A percentile compares a stretch with the other conserved stretches of the same genome.
These are phyloP conservation scores for Apiospora marii DNA, from an alignment of 2,329 filamentous ascomycete genomes.

Conservation along the genomic window DNA sequence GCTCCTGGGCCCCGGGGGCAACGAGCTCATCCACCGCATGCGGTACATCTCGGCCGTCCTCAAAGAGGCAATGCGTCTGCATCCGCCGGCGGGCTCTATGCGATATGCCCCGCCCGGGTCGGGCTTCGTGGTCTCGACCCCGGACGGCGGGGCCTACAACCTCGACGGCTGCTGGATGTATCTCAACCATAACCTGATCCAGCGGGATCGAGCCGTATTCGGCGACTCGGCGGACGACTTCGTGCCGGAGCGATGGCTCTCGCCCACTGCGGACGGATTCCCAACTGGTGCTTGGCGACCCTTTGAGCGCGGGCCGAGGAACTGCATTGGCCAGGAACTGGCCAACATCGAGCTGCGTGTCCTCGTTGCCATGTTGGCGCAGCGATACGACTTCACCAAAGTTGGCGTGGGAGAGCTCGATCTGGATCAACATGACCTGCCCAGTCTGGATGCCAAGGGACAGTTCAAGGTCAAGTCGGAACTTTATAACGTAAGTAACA, in stretches of 20 bases:
- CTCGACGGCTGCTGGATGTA: constrained; percentile 33
- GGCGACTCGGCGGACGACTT: constrained; percentile 27
- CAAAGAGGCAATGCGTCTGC: constrained; percentile 30
- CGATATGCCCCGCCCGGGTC: constrained; percentile 27
- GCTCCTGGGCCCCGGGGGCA: constrained; percentile 20
- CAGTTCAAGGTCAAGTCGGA: neutral
- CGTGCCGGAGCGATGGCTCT: neutral
- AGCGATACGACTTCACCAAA: constrained; percentile 57
- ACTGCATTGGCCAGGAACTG: constrained; percentile 65
- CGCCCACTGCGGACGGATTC: neutral
- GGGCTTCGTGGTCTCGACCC: constrained; percentile 29
- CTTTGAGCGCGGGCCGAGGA: constrained; percentile 61
- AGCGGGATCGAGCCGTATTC: constrained; percentile 28
- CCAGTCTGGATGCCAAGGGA: neutral
- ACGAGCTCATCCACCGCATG: constrained; percentile 28
- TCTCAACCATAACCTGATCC: constrained; percentile 26
- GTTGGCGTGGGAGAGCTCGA: neutral
- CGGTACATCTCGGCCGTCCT: constrained; percentile 29
- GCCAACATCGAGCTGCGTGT: constrained; percentile 61
- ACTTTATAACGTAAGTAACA: neutral
- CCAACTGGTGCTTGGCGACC: constrained; percentile 52
- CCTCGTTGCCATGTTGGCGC: constrained; percentile 55
- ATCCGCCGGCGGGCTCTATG: constrained; percentile 28
- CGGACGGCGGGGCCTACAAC: constrained; percentile 28
- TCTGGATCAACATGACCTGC: constrained; percentile 19